Base-by-base conservation (phyloP, 257 asterid species). In the Hygrophila difformis region DNA sequence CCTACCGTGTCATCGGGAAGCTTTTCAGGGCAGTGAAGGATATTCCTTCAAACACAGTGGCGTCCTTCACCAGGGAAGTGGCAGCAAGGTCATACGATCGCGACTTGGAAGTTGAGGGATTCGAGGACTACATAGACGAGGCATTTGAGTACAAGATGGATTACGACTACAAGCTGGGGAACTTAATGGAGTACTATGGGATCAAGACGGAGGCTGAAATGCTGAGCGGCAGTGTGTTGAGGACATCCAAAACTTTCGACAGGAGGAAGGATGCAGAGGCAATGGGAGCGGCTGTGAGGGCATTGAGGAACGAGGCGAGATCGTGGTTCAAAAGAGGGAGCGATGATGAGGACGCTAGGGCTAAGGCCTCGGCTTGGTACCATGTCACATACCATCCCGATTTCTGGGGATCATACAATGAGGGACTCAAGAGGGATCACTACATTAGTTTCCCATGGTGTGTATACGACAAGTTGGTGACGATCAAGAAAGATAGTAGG, bases 281-380 rank as follows among this genome's bases (percentile, higher is more conserved):
- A 7, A 56, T 89, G 42, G 72, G 91, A 17, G 60, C 57, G 4
- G 91, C 93, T 5, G 79, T 84, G 65, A 71, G 68, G 63, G 53
- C 93, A 0, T 59, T 88, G 72, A 77, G 94, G 74, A 81, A 68
- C 11, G 95, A 84, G 38, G 94, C 85, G 2, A 56, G 83, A 59
- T 39, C 77, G 1, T 74, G 87, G 87, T 88, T 84, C 60, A 76
- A 66, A 72, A 69, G 23, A 51, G 82, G 63, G n/a, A 55, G 67
- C 13, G 89, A 75, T 15, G 12, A 11, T 0, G 73, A 77, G 8
- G 81, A 84, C 37, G 5, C 2, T n/a, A 53, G 70, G 18, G 85
- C 89, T 1, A 82, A 77, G 67, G 97, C 94, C 1, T 82, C 93
- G 1, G 94, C 96, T 13, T 84, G 97, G 95, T 88, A 87, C 61